These are phyloP conservation scores for Aspergillus carbonarius DNA, from an alignment of 2,329 filamentous ascomycete species.

Conservation along the genomic window DNA sequence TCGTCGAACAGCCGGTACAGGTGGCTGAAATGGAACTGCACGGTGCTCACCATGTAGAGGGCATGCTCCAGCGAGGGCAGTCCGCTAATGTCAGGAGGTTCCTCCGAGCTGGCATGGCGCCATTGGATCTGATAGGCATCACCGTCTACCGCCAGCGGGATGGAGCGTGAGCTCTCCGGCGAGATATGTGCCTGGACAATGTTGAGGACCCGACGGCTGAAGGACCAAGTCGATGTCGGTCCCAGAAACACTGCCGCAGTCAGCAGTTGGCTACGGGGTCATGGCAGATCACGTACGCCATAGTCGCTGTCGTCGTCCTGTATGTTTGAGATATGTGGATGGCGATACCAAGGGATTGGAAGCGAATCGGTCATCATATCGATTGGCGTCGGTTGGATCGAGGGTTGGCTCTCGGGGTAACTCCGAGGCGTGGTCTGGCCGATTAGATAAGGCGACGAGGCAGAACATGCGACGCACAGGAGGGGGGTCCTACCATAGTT, in stretches of 20 bases:
- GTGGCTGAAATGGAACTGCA: constrained; percentile 56
- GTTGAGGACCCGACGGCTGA: constrained; percentile 49
- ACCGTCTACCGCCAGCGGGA: constrained; percentile 49
- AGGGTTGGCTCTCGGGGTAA: constrained; percentile 2
- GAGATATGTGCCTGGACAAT: constrained; percentile 50
- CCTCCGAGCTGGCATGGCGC: constrained; percentile 41
- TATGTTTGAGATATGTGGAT: constrained; percentile 31
- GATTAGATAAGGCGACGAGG: not conserved
- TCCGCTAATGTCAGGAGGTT: constrained; percentile 30
- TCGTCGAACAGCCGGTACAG: constrained; percentile 57
- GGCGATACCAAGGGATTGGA: constrained; percentile 24
- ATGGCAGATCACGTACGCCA: constrained; percentile 12
- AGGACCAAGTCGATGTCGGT: constrained; percentile 57
- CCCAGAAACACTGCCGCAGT: constrained; percentile 49
- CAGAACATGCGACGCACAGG: not conserved
- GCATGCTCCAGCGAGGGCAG: constrained; percentile 54
- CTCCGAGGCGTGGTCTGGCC: not conserved
- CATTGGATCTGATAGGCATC: constrained; percentile 51
- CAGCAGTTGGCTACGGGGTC: not conserved
- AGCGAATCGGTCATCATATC: constrained; percentile 30
- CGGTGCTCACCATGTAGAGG: constrained; percentile 54
- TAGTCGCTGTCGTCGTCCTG: constrained; percentile 11
- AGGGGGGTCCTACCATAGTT: not conserved
- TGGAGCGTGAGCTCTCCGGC: constrained; percentile 36
- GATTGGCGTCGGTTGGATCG: constrained; percentile 8